A percentile compares a stretch with the other conserved stretches of the same genome.
These are phyloP conservation scores for Colletotrichum caudatum DNA, from an alignment of 2,329 filamentous ascomycete genomes.

Conservation along the genomic window DNA sequence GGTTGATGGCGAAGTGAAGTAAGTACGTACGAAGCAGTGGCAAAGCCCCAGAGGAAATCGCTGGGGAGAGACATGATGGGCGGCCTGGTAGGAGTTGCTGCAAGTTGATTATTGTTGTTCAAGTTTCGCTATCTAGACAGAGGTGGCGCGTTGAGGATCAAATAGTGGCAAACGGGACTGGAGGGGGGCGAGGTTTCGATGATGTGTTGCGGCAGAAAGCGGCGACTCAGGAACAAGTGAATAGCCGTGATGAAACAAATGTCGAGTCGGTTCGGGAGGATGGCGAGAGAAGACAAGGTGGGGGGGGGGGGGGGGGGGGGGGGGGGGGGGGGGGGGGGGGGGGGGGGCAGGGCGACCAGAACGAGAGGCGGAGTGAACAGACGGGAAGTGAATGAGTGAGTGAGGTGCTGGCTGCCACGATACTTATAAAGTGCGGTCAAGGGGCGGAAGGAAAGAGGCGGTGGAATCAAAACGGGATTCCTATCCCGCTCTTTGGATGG, in stretches of 20 bases:
- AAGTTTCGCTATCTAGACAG: not conserved
- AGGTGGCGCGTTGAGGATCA: not conserved
- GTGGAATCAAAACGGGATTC: slow-evolving; percentile 16
- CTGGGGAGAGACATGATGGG: slow-evolving; percentile 69
- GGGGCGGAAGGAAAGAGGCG: slow-evolving; percentile 4
- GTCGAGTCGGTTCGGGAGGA: slow-evolving; percentile 6
- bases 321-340: not conserved
- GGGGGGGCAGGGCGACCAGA: slow-evolving; percentile 4
- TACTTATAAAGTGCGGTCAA: slow-evolving; percentile 33
- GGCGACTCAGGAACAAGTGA: slow-evolving; percentile 21
- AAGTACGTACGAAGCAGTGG: slow-evolving; percentile 76
- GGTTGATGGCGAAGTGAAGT: slow-evolving; percentile 7
- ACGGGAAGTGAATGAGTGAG: not conserved
- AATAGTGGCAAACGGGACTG: not conserved
- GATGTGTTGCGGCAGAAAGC: slow-evolving; percentile 5
- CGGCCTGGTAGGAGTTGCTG: not conserved
- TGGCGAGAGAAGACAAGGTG: slow-evolving; percentile 14
- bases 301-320: not conserved
- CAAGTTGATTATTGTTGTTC: not conserved
- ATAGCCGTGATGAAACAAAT: not conserved
- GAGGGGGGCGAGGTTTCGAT: not conserved
- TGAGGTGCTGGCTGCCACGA: slow-evolving; percentile 25
- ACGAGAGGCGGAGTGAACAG: slow-evolving; percentile 10
- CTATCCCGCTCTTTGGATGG: slow-evolving; percentile 8
- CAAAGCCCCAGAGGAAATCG: slow-evolving; percentile 84